phyloP scores from a whole-genome alignment of 345 rosid genomes.

The Kandelia obovata region DNA sequence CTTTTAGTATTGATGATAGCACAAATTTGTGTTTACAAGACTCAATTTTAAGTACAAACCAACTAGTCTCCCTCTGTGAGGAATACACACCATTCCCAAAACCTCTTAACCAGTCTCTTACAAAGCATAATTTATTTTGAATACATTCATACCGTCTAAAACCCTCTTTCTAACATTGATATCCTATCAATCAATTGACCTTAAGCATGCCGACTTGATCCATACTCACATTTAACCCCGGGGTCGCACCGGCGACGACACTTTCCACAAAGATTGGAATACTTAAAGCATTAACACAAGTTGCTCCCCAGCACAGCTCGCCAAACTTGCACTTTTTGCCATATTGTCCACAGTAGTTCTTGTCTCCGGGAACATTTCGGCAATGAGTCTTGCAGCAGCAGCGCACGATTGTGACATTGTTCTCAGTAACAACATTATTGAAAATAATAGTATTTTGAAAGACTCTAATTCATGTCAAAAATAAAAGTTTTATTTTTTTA shows the following conservation, averaged over 20 bases:
- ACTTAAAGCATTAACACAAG: conserved; percentile 9
- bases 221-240: conserved; percentile 40
- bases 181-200: not conserved
- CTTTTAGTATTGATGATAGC: not conserved
- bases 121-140: not conserved
- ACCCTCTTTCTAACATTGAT: not conserved
- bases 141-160: not conserved
- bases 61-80: too few species aligned
- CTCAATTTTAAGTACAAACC: not conserved
- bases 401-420: too few species aligned
- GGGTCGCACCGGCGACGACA: conserved; percentile 44
- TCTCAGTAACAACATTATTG: too few species aligned
- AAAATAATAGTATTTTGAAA: too few species aligned
- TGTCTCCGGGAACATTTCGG: conserved; percentile 47
- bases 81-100: not conserved
- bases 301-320: conserved; percentile 48
- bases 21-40: not conserved
- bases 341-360: conserved; percentile 59
- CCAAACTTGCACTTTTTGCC: conserved; percentile 31
- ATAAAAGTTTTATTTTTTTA: too few species aligned
- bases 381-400: conserved; percentile 77
- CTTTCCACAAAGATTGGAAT: conserved; percentile 50
- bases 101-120: not conserved
- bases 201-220: conserved; percentile 65
- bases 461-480: too few species aligned